These are phyloP conservation scores for Moniliophthora roreri DNA, from an alignment of 1,284 basidiomycete species.

Conservation along the genomic window DNA sequence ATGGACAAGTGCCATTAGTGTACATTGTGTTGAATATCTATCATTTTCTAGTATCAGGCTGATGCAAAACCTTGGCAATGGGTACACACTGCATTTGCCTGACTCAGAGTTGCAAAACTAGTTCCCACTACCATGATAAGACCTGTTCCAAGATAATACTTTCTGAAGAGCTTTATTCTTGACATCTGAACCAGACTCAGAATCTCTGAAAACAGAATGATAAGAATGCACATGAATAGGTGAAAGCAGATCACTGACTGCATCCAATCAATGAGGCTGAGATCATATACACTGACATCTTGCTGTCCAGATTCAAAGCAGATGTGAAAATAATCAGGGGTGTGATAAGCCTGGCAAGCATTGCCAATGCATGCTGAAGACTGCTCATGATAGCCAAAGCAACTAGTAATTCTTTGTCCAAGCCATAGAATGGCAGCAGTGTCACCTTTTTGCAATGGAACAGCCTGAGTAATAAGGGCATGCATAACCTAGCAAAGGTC, in stretches of 20 bases:
- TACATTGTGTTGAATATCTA: slow-evolving; percentile 75
- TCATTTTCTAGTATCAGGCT: not conserved
- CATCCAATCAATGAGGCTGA: slow-evolving; percentile 79
- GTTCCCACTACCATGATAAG: slow-evolving; percentile 85
- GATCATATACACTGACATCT: slow-evolving; percentile 76
- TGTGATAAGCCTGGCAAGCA: slow-evolving; percentile 76
- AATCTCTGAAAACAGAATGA: slow-evolving; percentile 48
- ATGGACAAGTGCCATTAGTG: slow-evolving; percentile 75
- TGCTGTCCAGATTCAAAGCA: slow-evolving; percentile 53
- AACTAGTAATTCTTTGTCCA: slow-evolving; percentile 70
- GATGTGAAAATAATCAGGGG: slow-evolving; percentile 83
- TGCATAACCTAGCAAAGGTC: slow-evolving; percentile 46
- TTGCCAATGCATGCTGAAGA: slow-evolving; percentile 78
- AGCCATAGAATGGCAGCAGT: slow-evolving; percentile 70
- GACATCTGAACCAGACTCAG: slow-evolving; percentile 78
- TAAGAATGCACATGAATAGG: not conserved
- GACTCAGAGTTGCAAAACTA: slow-evolving; percentile 79
- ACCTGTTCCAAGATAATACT: slow-evolving; percentile 76
- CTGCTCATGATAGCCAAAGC: slow-evolving; percentile 68
- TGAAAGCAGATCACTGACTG: slow-evolving; percentile 40
- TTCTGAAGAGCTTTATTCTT: slow-evolving; percentile 55
- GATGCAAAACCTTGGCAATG: not conserved
- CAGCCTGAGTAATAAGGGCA: slow-evolving; percentile 62
- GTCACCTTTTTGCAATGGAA: slow-evolving; percentile 39
- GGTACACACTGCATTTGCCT: slow-evolving; percentile 60